These are phyloP conservation scores for Saccharomyces hybrid DNA, from an alignment of 1,139 yeast species.

Conservation along the genomic window DNA sequence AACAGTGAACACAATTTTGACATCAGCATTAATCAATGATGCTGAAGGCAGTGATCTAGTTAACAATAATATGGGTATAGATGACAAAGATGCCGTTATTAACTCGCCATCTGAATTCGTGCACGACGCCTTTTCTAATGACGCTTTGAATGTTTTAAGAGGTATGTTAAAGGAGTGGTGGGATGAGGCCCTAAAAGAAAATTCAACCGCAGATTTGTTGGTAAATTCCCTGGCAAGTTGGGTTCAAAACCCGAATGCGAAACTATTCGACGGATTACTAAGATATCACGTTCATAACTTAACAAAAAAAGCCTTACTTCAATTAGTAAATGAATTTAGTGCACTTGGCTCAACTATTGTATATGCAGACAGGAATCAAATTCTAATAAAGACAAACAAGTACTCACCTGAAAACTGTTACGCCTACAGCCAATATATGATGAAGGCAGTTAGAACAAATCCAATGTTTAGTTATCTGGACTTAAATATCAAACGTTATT, in stretches of 20 bases:
- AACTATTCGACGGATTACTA: constrained; percentile 66
- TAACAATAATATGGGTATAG: constrained; percentile 35
- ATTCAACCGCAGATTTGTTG: constrained; percentile 73
- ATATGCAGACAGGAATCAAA: constrained; percentile 71
- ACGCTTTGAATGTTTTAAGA: constrained; percentile 65
- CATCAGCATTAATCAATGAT: constrained; percentile 76
- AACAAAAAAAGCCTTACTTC: constrained; percentile 75
- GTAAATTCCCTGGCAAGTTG: constrained; percentile 78
- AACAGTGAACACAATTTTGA: constrained; percentile 75
- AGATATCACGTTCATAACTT: constrained; percentile 84
- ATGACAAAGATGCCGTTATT: constrained; percentile 10
- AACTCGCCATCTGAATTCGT: constrained; percentile 42
- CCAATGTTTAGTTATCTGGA: constrained; percentile 82
- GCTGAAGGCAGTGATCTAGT: constrained; percentile 84
- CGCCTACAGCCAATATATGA: constrained; percentile 84
- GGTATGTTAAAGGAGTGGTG: constrained; percentile 83
- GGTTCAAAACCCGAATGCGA: constrained; percentile 73
- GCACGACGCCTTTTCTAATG: constrained; percentile 71
- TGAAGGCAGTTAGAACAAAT: constrained; percentile 70
- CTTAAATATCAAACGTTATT: constrained; percentile 62
- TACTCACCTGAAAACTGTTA: constrained; percentile 78
- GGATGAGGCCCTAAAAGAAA: constrained; percentile 74
- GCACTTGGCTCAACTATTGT: constrained; percentile 71
- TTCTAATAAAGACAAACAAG: constrained; percentile 69
- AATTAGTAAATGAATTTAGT: constrained; percentile 71